These are phyloP conservation scores for Setaria italica DNA, from an alignment of 202 grass and related monocot genomes.

Conservation along the genomic window DNA sequence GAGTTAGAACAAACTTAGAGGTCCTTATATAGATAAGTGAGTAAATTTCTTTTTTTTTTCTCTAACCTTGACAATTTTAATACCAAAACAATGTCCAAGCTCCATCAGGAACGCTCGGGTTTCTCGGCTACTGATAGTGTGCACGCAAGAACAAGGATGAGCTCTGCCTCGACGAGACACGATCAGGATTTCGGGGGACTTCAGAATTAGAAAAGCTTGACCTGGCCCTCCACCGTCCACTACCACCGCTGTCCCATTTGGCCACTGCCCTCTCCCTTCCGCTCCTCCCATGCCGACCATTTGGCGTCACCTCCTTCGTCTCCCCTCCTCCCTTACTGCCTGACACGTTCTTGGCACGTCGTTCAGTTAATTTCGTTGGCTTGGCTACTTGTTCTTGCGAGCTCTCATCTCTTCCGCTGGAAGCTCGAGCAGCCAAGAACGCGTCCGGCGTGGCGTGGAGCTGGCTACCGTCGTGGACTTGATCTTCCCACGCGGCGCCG, in stretches of 20 bases:
- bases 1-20: no score
- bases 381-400: neutral
- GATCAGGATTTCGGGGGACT: neutral
- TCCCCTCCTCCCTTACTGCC: slow-evolving; percentile 30
- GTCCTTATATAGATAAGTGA: no score
- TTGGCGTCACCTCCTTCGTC: slow-evolving; percentile 20
- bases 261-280: neutral
- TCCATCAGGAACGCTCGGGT: neutral
- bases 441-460: slow-evolving; percentile 6
- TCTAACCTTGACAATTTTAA: neutral
- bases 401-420: neutral
- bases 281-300: slow-evolving; percentile 29
- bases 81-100: neutral
- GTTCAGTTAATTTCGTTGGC: slow-evolving; percentile 11
- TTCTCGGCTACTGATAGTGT: neutral
- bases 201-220: slow-evolving; percentile 51
- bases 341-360: slow-evolving; percentile 40
- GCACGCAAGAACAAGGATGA: slow-evolving; percentile 25
- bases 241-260: slow-evolving; percentile 24
- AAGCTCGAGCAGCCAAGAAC: slow-evolving; percentile 34
- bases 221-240: slow-evolving; percentile 27
- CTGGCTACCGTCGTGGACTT: slow-evolving; percentile 10
- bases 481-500: slow-evolving; percentile 21
- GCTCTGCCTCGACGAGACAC: slow-evolving; percentile 14
- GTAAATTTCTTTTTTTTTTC: neutral